phyloP scores from a whole-genome alignment of 352 stramenopile genomes.

The Phytopythium montanum region DNA sequence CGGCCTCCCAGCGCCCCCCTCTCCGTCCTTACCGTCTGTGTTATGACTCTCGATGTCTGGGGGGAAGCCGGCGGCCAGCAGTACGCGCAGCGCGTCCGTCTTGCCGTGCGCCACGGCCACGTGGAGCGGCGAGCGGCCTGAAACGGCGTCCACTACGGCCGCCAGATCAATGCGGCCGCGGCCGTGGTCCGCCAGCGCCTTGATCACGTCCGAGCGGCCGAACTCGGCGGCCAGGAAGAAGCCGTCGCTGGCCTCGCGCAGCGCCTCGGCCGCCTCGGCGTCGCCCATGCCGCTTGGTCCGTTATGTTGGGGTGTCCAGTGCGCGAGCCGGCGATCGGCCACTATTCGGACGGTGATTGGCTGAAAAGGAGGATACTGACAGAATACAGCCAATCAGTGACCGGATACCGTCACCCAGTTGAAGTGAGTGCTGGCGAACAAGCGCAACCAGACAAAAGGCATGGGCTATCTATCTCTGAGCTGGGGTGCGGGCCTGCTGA shows the following conservation, averaged over 20 bases:
- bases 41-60: slow-evolving; percentile 38
- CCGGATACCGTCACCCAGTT: neutral
- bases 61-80: slow-evolving; percentile 75
- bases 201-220: slow-evolving; percentile 82
- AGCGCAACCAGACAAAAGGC: no score
- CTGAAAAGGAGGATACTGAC: neutral
- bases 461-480: no score
- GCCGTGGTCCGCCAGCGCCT: slow-evolving; percentile 70
- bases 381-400: neutral
- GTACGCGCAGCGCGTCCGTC: slow-evolving; percentile 72
- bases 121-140: slow-evolving; percentile 69
- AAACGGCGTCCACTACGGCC: slow-evolving; percentile 54
- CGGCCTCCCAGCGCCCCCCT: neutral
- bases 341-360: slow-evolving; percentile 2
- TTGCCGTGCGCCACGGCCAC: slow-evolving; percentile 69
- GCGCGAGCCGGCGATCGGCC: neutral
- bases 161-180: slow-evolving; percentile 43
- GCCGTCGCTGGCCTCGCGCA: slow-evolving; percentile 68
- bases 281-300: neutral
- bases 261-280: slow-evolving; percentile 22
- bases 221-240: slow-evolving; percentile 84
- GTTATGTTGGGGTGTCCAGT: no score
- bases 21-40: neutral
- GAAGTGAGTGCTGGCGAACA: slow-evolving; percentile 1
- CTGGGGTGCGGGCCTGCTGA: no score